Conservation (phyloP, 1,284 basidiomycete genomes). For the Schizophyllum commune region DNA sequence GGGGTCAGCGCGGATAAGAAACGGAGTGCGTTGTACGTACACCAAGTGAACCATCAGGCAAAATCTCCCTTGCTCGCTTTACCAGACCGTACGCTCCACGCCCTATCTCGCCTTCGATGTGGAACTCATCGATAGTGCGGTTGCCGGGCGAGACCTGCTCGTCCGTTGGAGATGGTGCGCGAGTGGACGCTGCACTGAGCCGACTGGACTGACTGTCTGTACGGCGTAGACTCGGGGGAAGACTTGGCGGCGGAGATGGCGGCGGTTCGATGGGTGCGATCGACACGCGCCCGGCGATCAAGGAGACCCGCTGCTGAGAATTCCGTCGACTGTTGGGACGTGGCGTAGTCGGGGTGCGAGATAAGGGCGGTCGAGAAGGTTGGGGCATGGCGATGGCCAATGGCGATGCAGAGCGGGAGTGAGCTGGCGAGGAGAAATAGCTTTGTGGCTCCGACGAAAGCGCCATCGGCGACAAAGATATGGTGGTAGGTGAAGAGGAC, state of each 20-base stretch:
- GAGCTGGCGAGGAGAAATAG: conserved; percentile 12
- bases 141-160: conserved; percentile 45
- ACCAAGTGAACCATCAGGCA: conserved; percentile 68
- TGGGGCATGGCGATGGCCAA: conserved; percentile 16
- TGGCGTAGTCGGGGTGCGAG: conserved; percentile 36
- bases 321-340: conserved; percentile 62
- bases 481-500: conserved; percentile 11
- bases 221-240: conserved; percentile 55
- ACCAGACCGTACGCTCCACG: conserved; percentile 97
- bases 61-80: conserved; percentile 80
- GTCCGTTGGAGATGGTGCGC: conserved; percentile 53
- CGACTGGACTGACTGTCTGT: conserved; percentile 49
- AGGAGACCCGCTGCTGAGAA: conserved; percentile 73
- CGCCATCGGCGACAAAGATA: conserved; percentile 12
- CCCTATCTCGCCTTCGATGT: conserved; percentile 83
- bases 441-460: conserved; percentile 10
- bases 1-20: conserved; percentile 7
- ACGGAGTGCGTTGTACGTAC: conserved; percentile 41
- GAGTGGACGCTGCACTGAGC: conserved; percentile 46
- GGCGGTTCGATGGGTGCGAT: conserved; percentile 66
- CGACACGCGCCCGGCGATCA: conserved; percentile 71
- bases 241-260: conserved; percentile 28
- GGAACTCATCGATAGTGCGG: conserved; percentile 69
- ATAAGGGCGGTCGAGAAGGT: conserved; percentile 16
- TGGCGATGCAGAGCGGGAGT: conserved; percentile 13